A percentile compares a stretch with the other conserved stretches of the same genome.
These are phyloP conservation scores for Castanopsis chinensis DNA, from an alignment of 306 rosid species.

Conservation along the genomic window DNA sequence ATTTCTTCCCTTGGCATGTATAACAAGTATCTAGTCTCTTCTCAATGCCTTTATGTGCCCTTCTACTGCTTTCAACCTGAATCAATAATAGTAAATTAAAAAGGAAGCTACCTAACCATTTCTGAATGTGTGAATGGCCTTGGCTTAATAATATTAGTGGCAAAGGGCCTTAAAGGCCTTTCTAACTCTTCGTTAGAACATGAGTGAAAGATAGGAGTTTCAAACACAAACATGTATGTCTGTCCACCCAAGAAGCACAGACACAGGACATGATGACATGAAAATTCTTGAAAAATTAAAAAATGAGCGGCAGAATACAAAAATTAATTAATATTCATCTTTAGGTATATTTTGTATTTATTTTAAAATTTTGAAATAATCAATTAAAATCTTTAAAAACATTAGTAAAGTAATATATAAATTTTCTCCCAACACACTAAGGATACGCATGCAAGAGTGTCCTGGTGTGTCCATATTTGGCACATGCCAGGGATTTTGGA, in stretches of 20 bases:
- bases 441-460: too few relatives aligned
- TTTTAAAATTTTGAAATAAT: too few relatives aligned
- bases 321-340: too few relatives aligned
- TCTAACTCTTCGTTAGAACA: neutral
- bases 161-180: neutral
- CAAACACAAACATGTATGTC: neutral
- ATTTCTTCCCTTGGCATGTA: neutral
- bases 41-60: neutral
- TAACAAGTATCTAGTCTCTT: neutral
- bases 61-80: neutral
- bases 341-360: too few relatives aligned
- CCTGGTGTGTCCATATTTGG: too few relatives aligned
- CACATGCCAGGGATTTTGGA: too few relatives aligned
- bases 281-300: too few relatives aligned
- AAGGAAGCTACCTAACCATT: neutral
- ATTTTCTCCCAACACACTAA: too few relatives aligned
- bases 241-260: neutral
- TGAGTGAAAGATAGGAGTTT: neutral
- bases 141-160: neutral
- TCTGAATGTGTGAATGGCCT: neutral
- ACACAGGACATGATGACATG: too few relatives aligned
- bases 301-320: too few relatives aligned
- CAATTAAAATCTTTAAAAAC: too few relatives aligned
- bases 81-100: neutral
- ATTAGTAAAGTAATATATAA: too few relatives aligned